Conservation (phyloP, 345 rosid genomes). For the Garcia nutans region DNA sequence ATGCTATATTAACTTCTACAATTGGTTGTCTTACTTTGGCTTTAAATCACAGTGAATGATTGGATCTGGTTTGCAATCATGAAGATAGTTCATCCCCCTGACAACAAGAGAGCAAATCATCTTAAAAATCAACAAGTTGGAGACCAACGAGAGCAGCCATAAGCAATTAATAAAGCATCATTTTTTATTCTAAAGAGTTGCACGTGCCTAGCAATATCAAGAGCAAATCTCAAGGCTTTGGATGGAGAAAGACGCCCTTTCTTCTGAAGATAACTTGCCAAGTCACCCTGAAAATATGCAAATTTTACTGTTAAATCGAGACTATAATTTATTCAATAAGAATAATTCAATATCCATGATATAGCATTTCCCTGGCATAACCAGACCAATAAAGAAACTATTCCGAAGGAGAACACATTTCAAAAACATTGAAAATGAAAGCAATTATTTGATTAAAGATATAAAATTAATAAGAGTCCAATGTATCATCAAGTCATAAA, state of each 20-base stretch:
- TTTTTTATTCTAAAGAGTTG: conserved; percentile 13
- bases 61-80: conserved; percentile 81
- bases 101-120: conserved; percentile 30
- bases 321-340: background rate
- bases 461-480: background rate
- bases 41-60: conserved; percentile 82
- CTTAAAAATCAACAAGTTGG: conserved; percentile 8
- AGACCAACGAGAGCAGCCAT: background rate
- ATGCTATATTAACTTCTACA: conserved; percentile 41
- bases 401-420: background rate
- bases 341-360: background rate
- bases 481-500: background rate
- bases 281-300: conserved; percentile 68
- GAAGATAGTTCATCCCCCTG: conserved; percentile 68
- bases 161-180: conserved; percentile 9
- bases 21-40: conserved; percentile 86
- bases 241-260: conserved; percentile 88
- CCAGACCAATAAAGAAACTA: background rate
- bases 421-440: background rate
- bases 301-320: background rate
- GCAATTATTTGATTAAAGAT: background rate
- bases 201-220: conserved; percentile 83
- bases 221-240: conserved; percentile 76
- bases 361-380: background rate
- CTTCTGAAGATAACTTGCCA: conserved; percentile 72